Percentiles rank a stretch among this genome's conserved stretches.
phyloP scores from a whole-genome alignment of 2,329 filamentous ascomycete genomes.

The Colletotrichum echinochloae region DNA sequence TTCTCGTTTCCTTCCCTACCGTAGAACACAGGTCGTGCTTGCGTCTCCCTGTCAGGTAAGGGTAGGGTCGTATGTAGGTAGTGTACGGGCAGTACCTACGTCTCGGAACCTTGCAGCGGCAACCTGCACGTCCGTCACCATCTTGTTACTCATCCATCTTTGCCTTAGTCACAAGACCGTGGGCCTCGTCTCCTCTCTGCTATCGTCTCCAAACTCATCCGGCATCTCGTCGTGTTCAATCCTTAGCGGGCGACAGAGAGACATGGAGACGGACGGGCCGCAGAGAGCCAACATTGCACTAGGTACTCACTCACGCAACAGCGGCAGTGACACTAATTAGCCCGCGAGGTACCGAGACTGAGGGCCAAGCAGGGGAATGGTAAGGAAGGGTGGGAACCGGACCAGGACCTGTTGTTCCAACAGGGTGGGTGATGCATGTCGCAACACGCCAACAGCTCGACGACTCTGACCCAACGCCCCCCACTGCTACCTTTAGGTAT shows the following conservation, averaged over 20 bases:
- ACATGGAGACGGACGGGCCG: not conserved
- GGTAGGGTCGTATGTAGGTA: too few species aligned
- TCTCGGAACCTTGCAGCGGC: not conserved
- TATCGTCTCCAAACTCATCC: slow-evolving; percentile 14
- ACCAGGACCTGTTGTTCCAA: slow-evolving; percentile 23
- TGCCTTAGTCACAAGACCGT: not conserved
- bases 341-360: slow-evolving; percentile 1
- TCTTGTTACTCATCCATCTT: slow-evolving; percentile 12
- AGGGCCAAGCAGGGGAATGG: slow-evolving; percentile 19
- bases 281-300: too few species aligned
- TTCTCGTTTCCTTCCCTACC: too few species aligned
- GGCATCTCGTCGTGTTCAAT: slow-evolving; percentile 2
- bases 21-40: slow-evolving; percentile 23
- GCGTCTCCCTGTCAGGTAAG: slow-evolving; percentile 8
- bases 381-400: not conserved
- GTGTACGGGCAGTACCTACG: too few species aligned
- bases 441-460: not conserved
- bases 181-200: slow-evolving; percentile 11
- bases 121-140: slow-evolving; percentile 4
- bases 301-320: not conserved
- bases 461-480: not conserved
- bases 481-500: not conserved
- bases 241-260: not conserved
- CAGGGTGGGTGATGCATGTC: slow-evolving; percentile 14
- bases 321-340: not conserved